These are phyloP conservation scores for Endotrypanum monterogeii DNA, from an alignment of 208 protist genomes.

Conservation along the genomic window DNA sequence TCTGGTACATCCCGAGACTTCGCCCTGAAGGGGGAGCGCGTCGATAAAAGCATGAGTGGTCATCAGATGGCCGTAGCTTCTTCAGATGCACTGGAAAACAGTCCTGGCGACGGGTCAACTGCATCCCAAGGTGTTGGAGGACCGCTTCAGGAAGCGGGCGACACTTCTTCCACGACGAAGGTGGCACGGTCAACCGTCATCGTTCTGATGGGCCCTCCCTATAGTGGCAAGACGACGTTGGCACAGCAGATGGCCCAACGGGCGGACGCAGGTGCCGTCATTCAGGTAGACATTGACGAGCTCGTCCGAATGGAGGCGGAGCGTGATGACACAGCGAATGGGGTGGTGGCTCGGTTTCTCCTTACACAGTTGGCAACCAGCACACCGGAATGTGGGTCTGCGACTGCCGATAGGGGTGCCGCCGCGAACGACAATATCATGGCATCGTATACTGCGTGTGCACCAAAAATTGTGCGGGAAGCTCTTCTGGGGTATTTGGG, in stretches of 20 bases:
- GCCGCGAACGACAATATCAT: conserved; percentile 6
- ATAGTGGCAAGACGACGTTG: conserved; percentile 76
- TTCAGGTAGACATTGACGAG: conserved; percentile 55
- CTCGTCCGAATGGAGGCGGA: conserved; percentile 59
- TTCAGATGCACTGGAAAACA: background rate
- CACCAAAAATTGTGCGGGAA: conserved; percentile 31
- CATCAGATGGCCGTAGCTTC: background rate
- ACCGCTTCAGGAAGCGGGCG: background rate
- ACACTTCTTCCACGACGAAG: background rate
- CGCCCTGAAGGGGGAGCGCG: conserved; percentile 7
- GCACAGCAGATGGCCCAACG: conserved; percentile 36
- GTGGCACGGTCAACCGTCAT: conserved; percentile 28
- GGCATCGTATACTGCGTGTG: conserved; percentile 14
- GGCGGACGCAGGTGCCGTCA: conserved; percentile 6
- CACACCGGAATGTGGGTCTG: background rate
- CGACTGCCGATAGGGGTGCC: background rate
- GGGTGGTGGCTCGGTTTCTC: conserved; percentile 70
- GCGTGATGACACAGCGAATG: conserved; percentile 70
- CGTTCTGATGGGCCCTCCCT: conserved; percentile 79
- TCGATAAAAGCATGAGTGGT: conserved; percentile 14
- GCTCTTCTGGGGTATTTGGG: conserved; percentile 31
- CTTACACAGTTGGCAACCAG: conserved; percentile 25
- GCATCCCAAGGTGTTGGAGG: background rate
- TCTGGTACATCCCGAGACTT: background rate
- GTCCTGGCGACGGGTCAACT: background rate